Conservation (phyloP, 2,329 filamentous ascomycete species). For the Pezicula rhizophila region DNA sequence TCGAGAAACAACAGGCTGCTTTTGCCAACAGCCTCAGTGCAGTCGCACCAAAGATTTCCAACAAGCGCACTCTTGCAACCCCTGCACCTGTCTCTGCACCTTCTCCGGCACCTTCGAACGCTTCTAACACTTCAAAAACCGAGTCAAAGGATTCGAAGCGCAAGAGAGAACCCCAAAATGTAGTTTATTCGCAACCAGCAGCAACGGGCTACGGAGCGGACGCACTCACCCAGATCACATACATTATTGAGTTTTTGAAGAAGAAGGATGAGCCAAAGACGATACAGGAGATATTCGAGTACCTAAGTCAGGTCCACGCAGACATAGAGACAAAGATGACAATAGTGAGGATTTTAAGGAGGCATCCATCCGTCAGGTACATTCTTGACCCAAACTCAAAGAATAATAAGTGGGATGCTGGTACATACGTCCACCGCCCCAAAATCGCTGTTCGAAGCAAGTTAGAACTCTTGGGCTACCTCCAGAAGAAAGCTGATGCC, state of each 20-base stretch:
- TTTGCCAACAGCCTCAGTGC: conserved; percentile 57
- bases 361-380: conserved; percentile 54
- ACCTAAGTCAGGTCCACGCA: conserved; percentile 65
- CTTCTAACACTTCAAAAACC: conserved; percentile 42
- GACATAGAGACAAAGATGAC: conserved; percentile 55
- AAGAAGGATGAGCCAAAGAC: conserved; percentile 63
- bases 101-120: conserved; percentile 56
- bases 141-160: conserved; percentile 58
- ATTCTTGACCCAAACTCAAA: conserved; percentile 52
- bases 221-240: conserved; percentile 82
- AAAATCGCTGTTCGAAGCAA: conserved; percentile 76
- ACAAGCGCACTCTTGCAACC: conserved; percentile 41
- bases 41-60: conserved; percentile 56
- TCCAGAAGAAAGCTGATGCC: conserved; percentile 77
- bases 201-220: conserved; percentile 72
- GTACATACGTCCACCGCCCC: conserved; percentile 78
- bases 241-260: conserved; percentile 78
- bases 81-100: conserved; percentile 48
- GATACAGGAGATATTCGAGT: conserved; percentile 72
- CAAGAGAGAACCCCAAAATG: conserved; percentile 48
- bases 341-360: conserved; percentile 63
- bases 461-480: conserved; percentile 69
- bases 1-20: conserved; percentile 58
- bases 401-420: conserved; percentile 59
- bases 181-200: conserved; percentile 71